Evolutionary conservation across 768 basidiomycete species (phyloP), one percentile per base, ranked within the genome.

Genomic region (Boletus pseudo-olivaceus): DNA sequence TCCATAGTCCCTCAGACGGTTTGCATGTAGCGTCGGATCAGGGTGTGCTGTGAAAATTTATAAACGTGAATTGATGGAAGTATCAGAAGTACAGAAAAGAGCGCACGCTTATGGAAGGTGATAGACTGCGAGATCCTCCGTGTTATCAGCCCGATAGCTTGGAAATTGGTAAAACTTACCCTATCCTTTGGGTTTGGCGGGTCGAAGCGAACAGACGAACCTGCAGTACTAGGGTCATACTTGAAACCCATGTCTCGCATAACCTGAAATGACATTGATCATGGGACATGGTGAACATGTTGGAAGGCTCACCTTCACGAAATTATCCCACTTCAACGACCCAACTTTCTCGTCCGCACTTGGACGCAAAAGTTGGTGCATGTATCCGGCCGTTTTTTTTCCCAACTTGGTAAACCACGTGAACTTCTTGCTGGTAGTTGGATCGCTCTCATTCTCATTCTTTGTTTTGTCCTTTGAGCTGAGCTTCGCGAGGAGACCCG

Each of bases 151-250:
- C 54, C 8, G 20, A 41, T 29, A 46, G 8, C 37, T 47, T 40
- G 9, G 14, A 44, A 37, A 53, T 33, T 14, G 30, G 35, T 27
- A 29, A 29, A 35, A 38, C 77, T 67, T 57, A 81, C 80, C 55
- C 64, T 72, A 61, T 81, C 79, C 39, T 61, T 67, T 40, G 67
- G 63, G 60, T 83, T 74, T 17, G 87, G 90, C 45, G 89, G 89
- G 67, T 88, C 83, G 63, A 92, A 92, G 35, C 88, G 80, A 34
- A 92, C 90, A 66, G 87, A 88, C 10, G 88, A 90, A 3, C 90
- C 90, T 19, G 89, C 88, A 3, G 88, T 88, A 55, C 82, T 82
- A 5, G 85, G 85, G 63, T 84, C 83, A 59, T 84, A 85, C 3
- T 72, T 71, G 68, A 92, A 92, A 34, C 89, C 89, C 81, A 92